phyloP scores from a whole-genome alignment of 2,329 filamentous ascomycete species.

The Sporothrix mexicana region DNA sequence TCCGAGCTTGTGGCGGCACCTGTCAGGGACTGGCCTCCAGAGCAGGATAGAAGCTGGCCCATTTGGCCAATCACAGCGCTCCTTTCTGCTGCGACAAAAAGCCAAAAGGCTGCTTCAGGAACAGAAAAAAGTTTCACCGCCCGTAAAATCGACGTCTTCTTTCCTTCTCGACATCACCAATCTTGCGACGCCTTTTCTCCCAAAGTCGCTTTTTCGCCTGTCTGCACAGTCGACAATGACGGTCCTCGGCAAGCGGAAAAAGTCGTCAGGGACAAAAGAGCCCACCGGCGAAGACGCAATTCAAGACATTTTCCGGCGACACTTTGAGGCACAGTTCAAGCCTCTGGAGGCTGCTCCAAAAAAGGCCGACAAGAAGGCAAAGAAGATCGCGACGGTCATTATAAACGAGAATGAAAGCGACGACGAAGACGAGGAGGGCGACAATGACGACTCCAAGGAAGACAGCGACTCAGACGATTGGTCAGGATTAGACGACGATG shows the following conservation, averaged over 20 bases:
- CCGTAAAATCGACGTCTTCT: background rate
- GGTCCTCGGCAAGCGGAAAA: conserved; percentile 58
- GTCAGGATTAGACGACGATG: conserved; percentile 61
- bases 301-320: conserved; percentile 77
- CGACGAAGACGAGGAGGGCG: conserved; percentile 38
- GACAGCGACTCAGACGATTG: conserved; percentile 54
- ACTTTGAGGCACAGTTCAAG: conserved; percentile 88
- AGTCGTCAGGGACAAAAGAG: conserved; percentile 38
- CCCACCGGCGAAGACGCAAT: conserved; percentile 56
- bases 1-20: background rate
- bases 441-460: conserved; percentile 47
- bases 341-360: conserved; percentile 59
- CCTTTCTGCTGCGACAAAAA: conserved; percentile 24
- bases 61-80: background rate
- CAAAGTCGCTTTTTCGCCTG: background rate
- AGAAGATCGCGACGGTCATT: conserved; percentile 41
- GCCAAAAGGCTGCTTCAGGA: conserved; percentile 13
- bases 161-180: background rate
- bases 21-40: background rate
- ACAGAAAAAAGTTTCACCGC: conserved; percentile 32
- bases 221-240: conserved; percentile 48
- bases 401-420: conserved; percentile 21
- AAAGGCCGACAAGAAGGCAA: conserved; percentile 41
- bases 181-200: background rate
- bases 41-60: background rate